Evolutionary conservation across 306 rosid genomes (phyloP).

Genomic region (Rosa chinensis): DNA sequence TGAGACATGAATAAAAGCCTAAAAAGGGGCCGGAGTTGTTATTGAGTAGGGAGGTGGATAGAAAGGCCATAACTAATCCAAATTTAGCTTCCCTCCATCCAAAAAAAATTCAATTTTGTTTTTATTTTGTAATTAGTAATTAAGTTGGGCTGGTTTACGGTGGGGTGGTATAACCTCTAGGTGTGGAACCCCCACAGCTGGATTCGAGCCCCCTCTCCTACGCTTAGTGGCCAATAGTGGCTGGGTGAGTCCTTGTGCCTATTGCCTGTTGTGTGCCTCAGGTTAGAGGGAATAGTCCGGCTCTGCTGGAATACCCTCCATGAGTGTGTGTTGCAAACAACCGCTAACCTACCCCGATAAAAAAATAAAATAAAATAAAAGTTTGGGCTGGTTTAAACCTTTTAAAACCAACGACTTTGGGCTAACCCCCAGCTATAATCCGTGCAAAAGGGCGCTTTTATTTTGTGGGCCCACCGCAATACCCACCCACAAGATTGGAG

Average conservation of each 20-base stretch:
- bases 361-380: background rate
- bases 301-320: no score
- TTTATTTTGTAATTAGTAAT: background rate
- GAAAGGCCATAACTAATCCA: background rate
- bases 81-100: background rate
- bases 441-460: background rate
- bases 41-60: background rate
- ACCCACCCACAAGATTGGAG: background rate
- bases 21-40: background rate
- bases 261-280: no score
- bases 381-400: constrained; percentile 10
- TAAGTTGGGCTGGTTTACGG: no score
- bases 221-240: no score
- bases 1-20: background rate
- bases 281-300: no score
- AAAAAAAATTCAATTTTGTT: background rate
- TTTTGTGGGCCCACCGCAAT: background rate
- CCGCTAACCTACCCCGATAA: no score
- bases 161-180: no score
- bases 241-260: no score
- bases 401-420: constrained; percentile 17
- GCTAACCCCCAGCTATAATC: background rate
- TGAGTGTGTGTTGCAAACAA: no score
- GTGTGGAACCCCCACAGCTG: no score
- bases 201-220: no score